Percentiles rank a stretch among this genome's conserved stretches.
phyloP scores from a whole-genome alignment of 1,284 basidiomycete genomes.

The Porodaedalea pini region DNA sequence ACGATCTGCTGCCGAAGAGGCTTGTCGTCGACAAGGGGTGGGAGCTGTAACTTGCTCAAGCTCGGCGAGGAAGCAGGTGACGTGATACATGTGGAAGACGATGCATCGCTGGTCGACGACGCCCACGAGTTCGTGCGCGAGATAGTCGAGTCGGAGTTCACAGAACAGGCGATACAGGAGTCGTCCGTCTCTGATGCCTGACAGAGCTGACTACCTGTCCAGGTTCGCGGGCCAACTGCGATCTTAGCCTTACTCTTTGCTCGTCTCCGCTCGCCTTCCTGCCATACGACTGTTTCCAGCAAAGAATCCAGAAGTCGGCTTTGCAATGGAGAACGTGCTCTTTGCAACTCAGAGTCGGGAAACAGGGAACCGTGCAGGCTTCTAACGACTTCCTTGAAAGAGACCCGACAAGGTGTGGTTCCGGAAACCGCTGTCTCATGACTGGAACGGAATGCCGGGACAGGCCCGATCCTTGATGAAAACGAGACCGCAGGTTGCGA shows the following conservation, averaged over 20 bases:
- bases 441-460: neutral
- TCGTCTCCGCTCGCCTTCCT: conserved; percentile 32
- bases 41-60: conserved; percentile 39
- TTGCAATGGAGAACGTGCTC: conserved; percentile 29
- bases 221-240: neutral
- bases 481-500: neutral
- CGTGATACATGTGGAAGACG: conserved; percentile 34
- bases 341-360: conserved; percentile 38
- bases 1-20: neutral
- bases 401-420: conserved; percentile 10
- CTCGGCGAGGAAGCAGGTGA: conserved; percentile 37
- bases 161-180: conserved; percentile 30
- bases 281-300: conserved; percentile 43
- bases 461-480: neutral
- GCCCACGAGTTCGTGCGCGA: conserved; percentile 54
- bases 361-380: conserved; percentile 63
- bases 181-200: conserved; percentile 32
- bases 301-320: conserved; percentile 46
- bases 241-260: conserved; percentile 34
- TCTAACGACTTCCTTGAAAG: conserved; percentile 53
- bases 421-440: neutral
- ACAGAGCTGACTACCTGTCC: neutral
- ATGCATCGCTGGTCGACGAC: conserved; percentile 46
- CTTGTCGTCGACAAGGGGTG: conserved; percentile 19
- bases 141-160: conserved; percentile 33